phyloP scores from a whole-genome alignment of 2,329 filamentous ascomycete genomes.

The Botrytis cinerea region DNA sequence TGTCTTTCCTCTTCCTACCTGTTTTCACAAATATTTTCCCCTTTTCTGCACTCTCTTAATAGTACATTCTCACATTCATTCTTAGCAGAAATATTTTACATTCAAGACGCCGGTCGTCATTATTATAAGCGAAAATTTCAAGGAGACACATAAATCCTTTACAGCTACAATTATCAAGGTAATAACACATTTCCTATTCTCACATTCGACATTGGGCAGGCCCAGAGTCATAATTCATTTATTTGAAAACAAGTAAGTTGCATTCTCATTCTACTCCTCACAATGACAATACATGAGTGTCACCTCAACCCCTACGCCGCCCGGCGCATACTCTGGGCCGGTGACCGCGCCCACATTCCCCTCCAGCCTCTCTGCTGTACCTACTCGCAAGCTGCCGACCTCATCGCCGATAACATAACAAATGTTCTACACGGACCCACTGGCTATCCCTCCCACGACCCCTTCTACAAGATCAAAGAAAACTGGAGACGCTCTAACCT shows the following conservation, averaged over 20 bases:
- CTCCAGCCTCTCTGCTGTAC: conserved; percentile 20
- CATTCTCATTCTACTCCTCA: background rate
- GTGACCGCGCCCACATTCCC: conserved; percentile 3
- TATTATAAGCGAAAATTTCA: background rate
- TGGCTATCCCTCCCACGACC: background rate
- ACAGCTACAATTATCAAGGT: background rate
- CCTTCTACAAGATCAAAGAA: conserved; percentile 14
- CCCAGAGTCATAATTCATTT: background rate
- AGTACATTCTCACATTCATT: background rate
- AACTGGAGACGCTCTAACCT: conserved; percentile 10
- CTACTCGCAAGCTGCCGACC: conserved; percentile 19
- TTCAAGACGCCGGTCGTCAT: conserved; percentile 18
- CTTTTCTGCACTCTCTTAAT: background rate
- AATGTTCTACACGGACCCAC: conserved; percentile 12
- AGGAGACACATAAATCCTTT: background rate
- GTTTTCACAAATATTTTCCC: background rate
- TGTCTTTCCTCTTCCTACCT: background rate
- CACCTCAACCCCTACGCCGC: conserved; percentile 22
- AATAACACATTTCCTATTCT: background rate
- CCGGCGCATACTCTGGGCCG: conserved; percentile 17
- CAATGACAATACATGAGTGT: conserved; percentile 18
- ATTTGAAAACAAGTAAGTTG: conserved; percentile 7
- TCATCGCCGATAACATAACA: conserved; percentile 16
- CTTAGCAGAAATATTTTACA: background rate
- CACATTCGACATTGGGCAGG: conserved; percentile 12